phyloP scores from a whole-genome alignment of 192 early-diverging fungal genomes.

The Cetraspora pellucida region DNA sequence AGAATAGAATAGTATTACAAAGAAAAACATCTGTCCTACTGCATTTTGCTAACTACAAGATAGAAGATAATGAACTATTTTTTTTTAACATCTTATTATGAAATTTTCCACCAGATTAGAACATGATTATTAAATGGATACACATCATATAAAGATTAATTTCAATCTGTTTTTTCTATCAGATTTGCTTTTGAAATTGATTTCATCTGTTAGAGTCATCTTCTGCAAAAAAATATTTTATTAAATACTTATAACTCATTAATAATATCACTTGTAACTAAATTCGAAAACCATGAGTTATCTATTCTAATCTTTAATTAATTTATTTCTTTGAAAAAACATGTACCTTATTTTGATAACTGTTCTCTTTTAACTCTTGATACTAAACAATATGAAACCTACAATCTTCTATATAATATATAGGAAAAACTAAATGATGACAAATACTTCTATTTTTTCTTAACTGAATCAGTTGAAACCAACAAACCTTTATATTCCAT shows the following conservation, averaged over 20 bases:
- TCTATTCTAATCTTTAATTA: too few species aligned
- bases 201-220: background rate
- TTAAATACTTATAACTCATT: background rate
- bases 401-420: background rate
- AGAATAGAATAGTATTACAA: background rate
- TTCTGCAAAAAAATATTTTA: background rate
- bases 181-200: background rate
- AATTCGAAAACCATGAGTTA: too few species aligned
- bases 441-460: background rate
- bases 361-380: background rate
- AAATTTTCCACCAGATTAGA: background rate
- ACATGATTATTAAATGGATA: background rate
- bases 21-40: background rate
- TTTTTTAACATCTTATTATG: conserved; percentile 5
- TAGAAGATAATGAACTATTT: too few species aligned
- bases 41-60: background rate
- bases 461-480: background rate
- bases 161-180: background rate
- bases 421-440: background rate
- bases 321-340: too few species aligned
- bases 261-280: too few species aligned
- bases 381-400: background rate
- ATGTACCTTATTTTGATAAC: too few species aligned
- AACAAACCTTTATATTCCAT: background rate
- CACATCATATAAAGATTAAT: background rate